A percentile compares a stretch with the other conserved stretches of the same genome.
These are phyloP conservation scores for Botrytis byssoidea DNA, from an alignment of 2,329 filamentous ascomycete genomes.

Conservation along the genomic window DNA sequence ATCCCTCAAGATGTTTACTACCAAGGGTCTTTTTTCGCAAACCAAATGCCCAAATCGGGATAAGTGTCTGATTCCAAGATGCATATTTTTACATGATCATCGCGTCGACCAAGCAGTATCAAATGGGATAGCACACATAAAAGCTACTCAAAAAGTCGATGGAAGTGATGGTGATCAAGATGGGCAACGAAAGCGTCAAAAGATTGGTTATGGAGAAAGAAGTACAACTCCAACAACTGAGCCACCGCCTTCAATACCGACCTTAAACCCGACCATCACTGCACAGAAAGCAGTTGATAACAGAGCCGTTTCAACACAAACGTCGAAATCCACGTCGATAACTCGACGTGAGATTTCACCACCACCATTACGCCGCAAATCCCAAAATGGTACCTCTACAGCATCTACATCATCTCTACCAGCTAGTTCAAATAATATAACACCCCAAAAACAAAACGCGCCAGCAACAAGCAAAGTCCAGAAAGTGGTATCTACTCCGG, in stretches of 20 bases:
- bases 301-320: not conserved
- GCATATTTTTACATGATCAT: constrained; percentile 35
- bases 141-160: not conserved
- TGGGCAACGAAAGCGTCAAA: constrained; percentile 39
- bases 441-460: not conserved
- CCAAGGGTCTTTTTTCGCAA: constrained; percentile 38
- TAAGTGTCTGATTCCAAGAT: constrained; percentile 37
- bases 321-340: constrained; percentile 19
- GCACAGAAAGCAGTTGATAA: not conserved
- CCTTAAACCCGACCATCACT: not conserved
- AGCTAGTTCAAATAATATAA: not conserved
- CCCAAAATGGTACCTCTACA: constrained; percentile 18
- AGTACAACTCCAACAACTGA: constrained; percentile 1
- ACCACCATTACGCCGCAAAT: constrained; percentile 33
- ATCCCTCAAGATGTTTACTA: constrained; percentile 35
- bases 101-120: constrained; percentile 22
- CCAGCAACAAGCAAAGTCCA: constrained; percentile 1
- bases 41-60: constrained; percentile 36
- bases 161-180: constrained; percentile 33
- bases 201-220: constrained; percentile 27
- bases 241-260: not conserved
- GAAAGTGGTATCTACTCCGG: constrained; percentile 17
- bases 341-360: constrained; percentile 32
- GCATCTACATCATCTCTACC: constrained; percentile 17
- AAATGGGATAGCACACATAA: not conserved